Evolutionary conservation across 106 monocot genomes (phyloP).

Genomic region (Dioscorea alata): DNA sequence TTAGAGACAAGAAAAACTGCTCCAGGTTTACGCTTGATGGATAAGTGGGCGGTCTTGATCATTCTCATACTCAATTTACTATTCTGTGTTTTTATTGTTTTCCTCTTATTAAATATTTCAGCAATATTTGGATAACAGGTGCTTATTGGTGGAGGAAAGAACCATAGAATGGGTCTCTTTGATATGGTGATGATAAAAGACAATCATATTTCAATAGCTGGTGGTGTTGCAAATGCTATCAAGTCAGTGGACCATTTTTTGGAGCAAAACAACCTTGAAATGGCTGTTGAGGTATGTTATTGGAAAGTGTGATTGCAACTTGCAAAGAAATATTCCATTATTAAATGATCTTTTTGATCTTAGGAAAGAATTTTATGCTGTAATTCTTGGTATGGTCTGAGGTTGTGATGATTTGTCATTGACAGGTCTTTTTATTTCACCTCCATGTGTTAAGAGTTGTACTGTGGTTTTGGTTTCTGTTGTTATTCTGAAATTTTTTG

Average conservation of each 20-base stretch:
- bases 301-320: no score
- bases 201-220: slow-evolving; percentile 94
- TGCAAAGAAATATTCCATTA: no score
- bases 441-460: no score
- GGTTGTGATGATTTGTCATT: no score
- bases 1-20: slow-evolving; percentile 99
- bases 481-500: no score
- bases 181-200: slow-evolving; percentile 99
- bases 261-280: slow-evolving; percentile 50
- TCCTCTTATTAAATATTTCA: not conserved
- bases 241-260: slow-evolving; percentile 74
- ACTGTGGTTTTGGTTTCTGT: no score
- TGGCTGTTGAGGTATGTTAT: slow-evolving; percentile 75
- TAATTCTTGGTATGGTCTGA: no score
- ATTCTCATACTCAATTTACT: slow-evolving; percentile 20
- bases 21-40: slow-evolving; percentile 93
- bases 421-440: no score
- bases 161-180: slow-evolving; percentile 95
- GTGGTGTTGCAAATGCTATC: slow-evolving; percentile 76
- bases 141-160: slow-evolving; percentile 95
- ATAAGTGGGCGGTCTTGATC: slow-evolving; percentile 93
- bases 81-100: slow-evolving; percentile 1
- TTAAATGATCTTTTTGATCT: no score
- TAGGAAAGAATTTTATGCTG: no score
- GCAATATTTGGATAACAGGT: slow-evolving; percentile 33